Conservation (phyloP, 2,329 filamentous ascomycete genomes). For the Ramichloridium luteum region DNA sequence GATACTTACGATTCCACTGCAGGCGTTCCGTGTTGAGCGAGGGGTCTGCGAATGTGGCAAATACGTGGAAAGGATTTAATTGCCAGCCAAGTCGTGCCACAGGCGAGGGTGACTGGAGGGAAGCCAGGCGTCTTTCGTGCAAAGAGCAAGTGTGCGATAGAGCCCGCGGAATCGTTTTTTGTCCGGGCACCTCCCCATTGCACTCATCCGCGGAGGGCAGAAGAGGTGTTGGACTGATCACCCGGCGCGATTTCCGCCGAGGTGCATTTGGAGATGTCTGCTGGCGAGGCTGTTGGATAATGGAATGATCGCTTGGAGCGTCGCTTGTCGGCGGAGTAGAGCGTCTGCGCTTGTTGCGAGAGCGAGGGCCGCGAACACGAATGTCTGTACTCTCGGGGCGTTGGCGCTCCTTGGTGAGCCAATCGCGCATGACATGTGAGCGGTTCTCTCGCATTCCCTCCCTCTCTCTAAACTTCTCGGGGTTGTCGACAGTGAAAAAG, state of each 20-base stretch:
- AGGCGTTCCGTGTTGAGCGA: conserved; percentile 16
- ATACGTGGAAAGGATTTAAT: conserved; percentile 17
- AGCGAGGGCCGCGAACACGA: conserved; percentile 10
- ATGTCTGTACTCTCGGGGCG: conserved; percentile 17
- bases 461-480: conserved; percentile 18
- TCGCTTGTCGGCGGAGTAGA: neutral
- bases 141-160: no score
- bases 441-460: conserved; percentile 20
- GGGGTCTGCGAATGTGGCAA: conserved; percentile 13
- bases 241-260: no score
- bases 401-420: conserved; percentile 19
- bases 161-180: no score
- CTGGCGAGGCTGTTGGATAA: no score
- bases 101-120: no score
- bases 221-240: no score
- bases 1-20: conserved; percentile 20
- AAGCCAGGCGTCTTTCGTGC: no score
- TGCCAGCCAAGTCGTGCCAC: conserved; percentile 9
- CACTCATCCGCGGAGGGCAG: no score
- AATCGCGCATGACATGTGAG: conserved; percentile 23
- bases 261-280: no score
- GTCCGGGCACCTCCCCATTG: no score
- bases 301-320: no score
- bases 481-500: conserved; percentile 20
- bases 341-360: conserved; percentile 10